Percentiles rank a stretch among this genome's conserved stretches.
Conservation (phyloP, 164 flowering plant genomes). For the Litsea cubeba region DNA sequence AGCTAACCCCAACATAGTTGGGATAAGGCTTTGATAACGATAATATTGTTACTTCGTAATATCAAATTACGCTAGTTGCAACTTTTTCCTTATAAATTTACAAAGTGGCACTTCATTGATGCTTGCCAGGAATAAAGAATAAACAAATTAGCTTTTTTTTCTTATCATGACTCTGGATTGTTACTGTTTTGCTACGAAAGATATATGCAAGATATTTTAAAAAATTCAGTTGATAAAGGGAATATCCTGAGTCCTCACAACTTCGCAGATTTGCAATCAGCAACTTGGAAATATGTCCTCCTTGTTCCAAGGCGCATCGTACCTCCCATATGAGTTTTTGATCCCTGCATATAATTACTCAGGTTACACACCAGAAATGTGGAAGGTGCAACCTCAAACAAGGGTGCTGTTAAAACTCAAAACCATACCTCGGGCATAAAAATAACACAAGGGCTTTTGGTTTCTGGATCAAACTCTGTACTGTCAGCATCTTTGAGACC, state of each 20-base stretch:
- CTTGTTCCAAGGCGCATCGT: constrained; percentile 97
- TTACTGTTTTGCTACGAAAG: neutral
- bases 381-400: neutral
- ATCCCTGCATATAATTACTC: constrained; percentile 47
- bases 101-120: no score
- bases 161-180: neutral
- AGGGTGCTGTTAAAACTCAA: neutral
- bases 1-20: no score
- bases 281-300: constrained; percentile 65
- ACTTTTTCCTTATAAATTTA: no score
- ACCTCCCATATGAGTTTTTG: constrained; percentile 96
- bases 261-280: constrained; percentile 70
- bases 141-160: no score
- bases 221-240: neutral
- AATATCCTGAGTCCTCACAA: constrained; percentile 43
- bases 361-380: neutral
- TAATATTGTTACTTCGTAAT: neutral
- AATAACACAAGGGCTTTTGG: constrained; percentile 76
- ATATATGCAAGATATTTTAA: neutral
- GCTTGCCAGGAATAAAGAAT: no score
- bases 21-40: no score
- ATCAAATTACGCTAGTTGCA: no score
- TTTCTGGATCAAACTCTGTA: constrained; percentile 78
- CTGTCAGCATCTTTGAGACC: constrained; percentile 76
- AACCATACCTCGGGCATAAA: constrained; percentile 87